Evolutionary conservation across 2,329 filamentous ascomycete species (phyloP), one percentile per base, ranked within the genome.

Genomic region (Trichoderma endophyticum): DNA sequence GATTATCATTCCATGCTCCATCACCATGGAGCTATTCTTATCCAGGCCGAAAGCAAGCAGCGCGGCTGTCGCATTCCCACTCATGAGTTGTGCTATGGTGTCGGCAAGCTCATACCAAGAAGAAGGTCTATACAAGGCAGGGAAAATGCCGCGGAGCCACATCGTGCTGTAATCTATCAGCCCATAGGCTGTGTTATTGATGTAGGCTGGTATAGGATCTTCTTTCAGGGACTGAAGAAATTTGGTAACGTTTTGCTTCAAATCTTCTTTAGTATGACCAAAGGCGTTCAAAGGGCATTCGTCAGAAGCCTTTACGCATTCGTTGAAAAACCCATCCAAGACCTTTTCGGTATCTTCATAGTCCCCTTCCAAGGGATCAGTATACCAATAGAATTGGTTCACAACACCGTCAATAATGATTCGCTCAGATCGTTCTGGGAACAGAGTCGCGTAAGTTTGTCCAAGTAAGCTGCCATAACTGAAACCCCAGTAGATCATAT

Each of bases 381-480:
- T 81, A 60, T 82, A 83, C 79, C 81, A 82, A 1, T 80, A 74
- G 6, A 80, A 79, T 7, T 77, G 75, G 30, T 82, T 76, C 3
- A 77, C 77, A 0, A 83, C 78, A 8, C 81, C 81, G 15, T 83
- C 81, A 11, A 82, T 78, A n/a, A 81, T 76, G 59, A 83, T 73
- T 18, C 81, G 77, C 9, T 75, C 72, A 2, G 80, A 77, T 0
- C 80, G 75, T 8, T 81, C 75, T 0, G 81, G 80, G 21, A 80
- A 82, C 48, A 84, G 76, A 0, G 79, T 78, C 0, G 82, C 83
- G 32, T 84, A 84, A 0, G 81, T 83, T 60, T 79, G 78, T 0
- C 83, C 84, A 3, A 85, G 30, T 43, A 84, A 72, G 1, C 79
- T 83, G 18, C 83, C 83, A 71, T 85, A 85, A 67, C 81, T 83